Conservation (phyloP, 2,329 filamentous ascomycete genomes). For the Phyllosticta citribraziliensis region DNA sequence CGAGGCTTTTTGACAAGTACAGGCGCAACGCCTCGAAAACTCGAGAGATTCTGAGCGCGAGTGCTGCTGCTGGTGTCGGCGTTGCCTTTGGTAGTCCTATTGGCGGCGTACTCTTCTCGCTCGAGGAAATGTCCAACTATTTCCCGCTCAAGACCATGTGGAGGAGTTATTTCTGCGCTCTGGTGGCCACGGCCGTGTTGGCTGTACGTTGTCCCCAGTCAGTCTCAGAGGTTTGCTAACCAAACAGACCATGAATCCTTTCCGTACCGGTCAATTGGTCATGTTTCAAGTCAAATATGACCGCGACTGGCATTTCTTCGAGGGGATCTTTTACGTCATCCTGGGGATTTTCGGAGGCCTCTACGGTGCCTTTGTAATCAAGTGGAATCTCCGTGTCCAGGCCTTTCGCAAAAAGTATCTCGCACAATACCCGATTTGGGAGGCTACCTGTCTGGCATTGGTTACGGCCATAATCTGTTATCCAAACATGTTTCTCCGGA, state of each 20-base stretch:
- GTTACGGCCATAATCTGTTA: constrained; percentile 90
- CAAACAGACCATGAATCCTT: constrained; percentile 79
- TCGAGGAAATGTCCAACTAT: constrained; percentile 95
- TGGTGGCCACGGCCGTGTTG: constrained; percentile 87
- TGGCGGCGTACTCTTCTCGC: constrained; percentile 87
- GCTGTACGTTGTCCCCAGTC: constrained; percentile 40
- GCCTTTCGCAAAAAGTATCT: constrained; percentile 92
- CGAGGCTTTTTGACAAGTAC: constrained; percentile 86
- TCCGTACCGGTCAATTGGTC: constrained; percentile 91
- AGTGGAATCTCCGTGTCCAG: constrained; percentile 88
- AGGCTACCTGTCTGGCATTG: constrained; percentile 73
- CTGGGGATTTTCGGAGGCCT: constrained; percentile 88
- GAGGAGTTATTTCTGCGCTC: constrained; percentile 94
- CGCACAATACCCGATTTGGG: constrained; percentile 69
- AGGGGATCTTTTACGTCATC: constrained; percentile 82
- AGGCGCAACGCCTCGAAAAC: constrained; percentile 86
- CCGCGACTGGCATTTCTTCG: constrained; percentile 95
- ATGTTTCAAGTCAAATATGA: constrained; percentile 99
- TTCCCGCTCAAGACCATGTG: constrained; percentile 97
- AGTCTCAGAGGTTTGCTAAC: neutral
- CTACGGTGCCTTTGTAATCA: constrained; percentile 94
- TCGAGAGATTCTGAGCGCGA: constrained; percentile 87
- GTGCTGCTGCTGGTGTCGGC: constrained; percentile 86
- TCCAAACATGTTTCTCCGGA: constrained; percentile 86
- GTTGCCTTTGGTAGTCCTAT: constrained; percentile 97